Percentiles rank a stretch among this genome's conserved stretches.
Conservation (phyloP, 352 stramenopile species). For the Phytophthora kernoviae region DNA sequence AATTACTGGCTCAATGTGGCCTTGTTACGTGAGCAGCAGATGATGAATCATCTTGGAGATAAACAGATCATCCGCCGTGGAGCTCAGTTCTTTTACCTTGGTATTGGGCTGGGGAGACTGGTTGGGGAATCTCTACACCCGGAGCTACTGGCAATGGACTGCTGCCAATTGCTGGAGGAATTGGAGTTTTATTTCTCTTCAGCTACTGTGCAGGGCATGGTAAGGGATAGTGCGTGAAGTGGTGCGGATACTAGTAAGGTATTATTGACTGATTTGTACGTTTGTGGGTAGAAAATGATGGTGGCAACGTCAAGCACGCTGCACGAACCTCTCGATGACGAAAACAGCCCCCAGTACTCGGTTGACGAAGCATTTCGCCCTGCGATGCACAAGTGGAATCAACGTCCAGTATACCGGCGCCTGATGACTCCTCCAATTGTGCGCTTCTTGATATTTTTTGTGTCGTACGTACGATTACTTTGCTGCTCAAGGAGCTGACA, state of each 20-base stretch:
- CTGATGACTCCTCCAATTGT: constrained; percentile 80
- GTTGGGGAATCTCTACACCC: constrained; percentile 59
- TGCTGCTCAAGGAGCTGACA: not conserved
- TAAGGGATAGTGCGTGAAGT: constrained; percentile 28
- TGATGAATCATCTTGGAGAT: constrained; percentile 65
- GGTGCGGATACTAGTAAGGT: not conserved
- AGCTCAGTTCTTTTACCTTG: constrained; percentile 85
- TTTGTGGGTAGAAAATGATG: constrained; percentile 73
- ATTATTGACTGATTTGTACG: not conserved
- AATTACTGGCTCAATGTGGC: constrained; percentile 87
- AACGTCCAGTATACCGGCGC: constrained; percentile 73
- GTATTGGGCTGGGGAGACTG: constrained; percentile 66
- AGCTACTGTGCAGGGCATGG: constrained; percentile 79
- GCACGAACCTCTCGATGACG: constrained; percentile 53
- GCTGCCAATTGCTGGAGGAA: constrained; percentile 84
- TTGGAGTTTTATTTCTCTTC: constrained; percentile 87
- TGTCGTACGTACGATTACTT: not conserved
- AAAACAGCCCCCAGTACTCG: constrained; percentile 45
- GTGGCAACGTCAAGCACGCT: constrained; percentile 74
- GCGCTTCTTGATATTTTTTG: constrained; percentile 2
- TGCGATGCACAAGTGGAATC: constrained; percentile 85
- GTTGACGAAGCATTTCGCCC: constrained; percentile 65
- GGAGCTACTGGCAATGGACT: constrained; percentile 69
- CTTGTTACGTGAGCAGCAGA: constrained; percentile 65
- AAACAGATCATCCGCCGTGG: constrained; percentile 61